phyloP scores from a whole-genome alignment of 148 eudicot genomes.

The Rhododendron molle region DNA sequence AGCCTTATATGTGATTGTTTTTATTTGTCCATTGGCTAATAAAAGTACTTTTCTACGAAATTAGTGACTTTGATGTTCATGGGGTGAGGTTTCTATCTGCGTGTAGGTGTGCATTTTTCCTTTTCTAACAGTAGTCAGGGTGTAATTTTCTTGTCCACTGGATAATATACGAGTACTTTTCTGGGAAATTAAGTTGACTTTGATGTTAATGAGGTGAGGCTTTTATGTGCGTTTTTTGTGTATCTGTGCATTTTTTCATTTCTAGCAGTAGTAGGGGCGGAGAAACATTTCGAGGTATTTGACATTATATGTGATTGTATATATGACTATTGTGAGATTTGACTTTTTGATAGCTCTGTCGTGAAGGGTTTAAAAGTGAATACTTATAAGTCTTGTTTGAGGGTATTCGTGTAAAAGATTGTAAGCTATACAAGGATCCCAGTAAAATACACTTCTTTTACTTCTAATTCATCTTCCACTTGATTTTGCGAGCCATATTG shows the following conservation, averaged over 20 bases:
- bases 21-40: not conserved
- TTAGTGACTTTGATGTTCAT: not conserved
- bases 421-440: not conserved
- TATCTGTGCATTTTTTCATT: not conserved
- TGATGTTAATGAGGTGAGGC: not conserved
- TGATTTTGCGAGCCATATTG: not conserved
- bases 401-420: not conserved
- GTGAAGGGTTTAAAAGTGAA: not conserved
- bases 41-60: not conserved
- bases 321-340: too few relatives aligned
- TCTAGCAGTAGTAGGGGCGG: not conserved
- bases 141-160: not conserved
- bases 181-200: not conserved
- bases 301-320: too few relatives aligned
- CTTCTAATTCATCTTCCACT: not conserved
- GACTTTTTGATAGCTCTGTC: too few relatives aligned
- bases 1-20: not conserved
- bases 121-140: not conserved
- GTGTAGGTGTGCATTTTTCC: not conserved
- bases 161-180: not conserved
- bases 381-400: not conserved
- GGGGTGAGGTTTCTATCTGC: not conserved
- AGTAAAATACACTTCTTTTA: not conserved
- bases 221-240: not conserved
- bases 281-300: not conserved